Conservation (phyloP, 1,284 basidiomycete genomes). For the Boletus semigastroideus region DNA sequence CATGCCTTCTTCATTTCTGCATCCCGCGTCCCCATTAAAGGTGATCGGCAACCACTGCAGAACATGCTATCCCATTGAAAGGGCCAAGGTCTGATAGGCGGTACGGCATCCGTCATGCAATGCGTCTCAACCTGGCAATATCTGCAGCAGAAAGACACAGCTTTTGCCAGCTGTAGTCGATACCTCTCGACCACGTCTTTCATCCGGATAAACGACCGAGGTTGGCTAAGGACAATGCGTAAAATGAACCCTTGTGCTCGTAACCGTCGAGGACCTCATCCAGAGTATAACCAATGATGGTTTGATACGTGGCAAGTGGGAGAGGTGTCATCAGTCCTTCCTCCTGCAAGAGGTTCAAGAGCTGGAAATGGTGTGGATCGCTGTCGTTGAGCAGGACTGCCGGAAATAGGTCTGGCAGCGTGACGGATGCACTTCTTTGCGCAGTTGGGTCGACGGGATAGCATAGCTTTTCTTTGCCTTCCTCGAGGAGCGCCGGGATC, state of each 20-base stretch:
- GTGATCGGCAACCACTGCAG: background rate
- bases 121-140: too few species aligned
- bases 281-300: background rate
- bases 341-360: conserved; percentile 16
- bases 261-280: conserved; percentile 12
- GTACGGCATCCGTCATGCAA: background rate
- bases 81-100: background rate
- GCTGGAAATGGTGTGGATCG: conserved; percentile 14
- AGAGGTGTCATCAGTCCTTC: conserved; percentile 6
- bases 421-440: background rate
- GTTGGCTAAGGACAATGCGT: conserved; percentile 7
- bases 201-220: conserved; percentile 8
- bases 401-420: background rate
- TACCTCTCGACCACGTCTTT: conserved; percentile 5
- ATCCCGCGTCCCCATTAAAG: background rate
- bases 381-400: background rate
- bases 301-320: conserved; percentile 12
- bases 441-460: background rate
- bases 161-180: background rate
- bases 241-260: background rate
- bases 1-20: background rate
- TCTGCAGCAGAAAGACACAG: too few species aligned
- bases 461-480: conserved; percentile 12
- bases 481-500: conserved; percentile 4
- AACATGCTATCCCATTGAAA: background rate